These are phyloP conservation scores for Osmanthus fragrans DNA, from an alignment of 257 asterid genomes.

Conservation along the genomic window DNA sequence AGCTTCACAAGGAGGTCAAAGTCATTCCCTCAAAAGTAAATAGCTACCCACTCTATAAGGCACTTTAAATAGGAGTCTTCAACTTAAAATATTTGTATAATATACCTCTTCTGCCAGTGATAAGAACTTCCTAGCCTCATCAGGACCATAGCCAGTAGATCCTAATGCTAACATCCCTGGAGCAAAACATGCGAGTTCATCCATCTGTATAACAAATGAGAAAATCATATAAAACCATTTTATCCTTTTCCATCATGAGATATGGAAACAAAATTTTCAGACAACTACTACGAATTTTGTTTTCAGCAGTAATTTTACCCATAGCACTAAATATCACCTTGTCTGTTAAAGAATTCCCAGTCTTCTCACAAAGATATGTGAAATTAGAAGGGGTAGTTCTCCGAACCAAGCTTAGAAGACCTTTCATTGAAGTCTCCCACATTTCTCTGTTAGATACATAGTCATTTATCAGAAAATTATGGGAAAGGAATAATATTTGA, in stretches of 20 bases:
- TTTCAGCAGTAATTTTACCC: neutral
- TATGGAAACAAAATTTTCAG: neutral
- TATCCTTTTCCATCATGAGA: neutral
- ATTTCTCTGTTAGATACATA: slow-evolving; percentile 63
- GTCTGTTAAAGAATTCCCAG: slow-evolving; percentile 70
- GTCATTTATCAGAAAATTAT: slow-evolving; percentile 24
- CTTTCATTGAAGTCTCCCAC: slow-evolving; percentile 99
- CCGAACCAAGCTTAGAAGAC: slow-evolving; percentile 89
- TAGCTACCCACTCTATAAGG: neutral
- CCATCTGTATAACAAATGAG: slow-evolving; percentile 65
- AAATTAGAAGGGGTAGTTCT: slow-evolving; percentile 89
- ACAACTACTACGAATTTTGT: neutral
- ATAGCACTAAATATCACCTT: slow-evolving; percentile 55
- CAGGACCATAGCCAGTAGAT: slow-evolving; percentile 82
- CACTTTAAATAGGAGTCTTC: slow-evolving; percentile 10
- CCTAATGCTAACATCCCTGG: slow-evolving; percentile 99
- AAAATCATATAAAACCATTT: slow-evolving; percentile 8
- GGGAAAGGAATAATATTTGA: slow-evolving; percentile 6
- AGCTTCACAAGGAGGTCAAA: slow-evolving; percentile 54
- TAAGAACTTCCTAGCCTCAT: slow-evolving; percentile 71
- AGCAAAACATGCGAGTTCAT: slow-evolving; percentile 99
- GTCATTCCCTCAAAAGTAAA: slow-evolving; percentile 20
- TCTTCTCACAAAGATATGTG: slow-evolving; percentile 89
- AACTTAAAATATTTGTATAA: slow-evolving; percentile 14
- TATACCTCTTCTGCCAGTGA: slow-evolving; percentile 94